Evolutionary conservation across 441 rosid genomes (phyloP).

Genomic region (Manihot esculenta): DNA sequence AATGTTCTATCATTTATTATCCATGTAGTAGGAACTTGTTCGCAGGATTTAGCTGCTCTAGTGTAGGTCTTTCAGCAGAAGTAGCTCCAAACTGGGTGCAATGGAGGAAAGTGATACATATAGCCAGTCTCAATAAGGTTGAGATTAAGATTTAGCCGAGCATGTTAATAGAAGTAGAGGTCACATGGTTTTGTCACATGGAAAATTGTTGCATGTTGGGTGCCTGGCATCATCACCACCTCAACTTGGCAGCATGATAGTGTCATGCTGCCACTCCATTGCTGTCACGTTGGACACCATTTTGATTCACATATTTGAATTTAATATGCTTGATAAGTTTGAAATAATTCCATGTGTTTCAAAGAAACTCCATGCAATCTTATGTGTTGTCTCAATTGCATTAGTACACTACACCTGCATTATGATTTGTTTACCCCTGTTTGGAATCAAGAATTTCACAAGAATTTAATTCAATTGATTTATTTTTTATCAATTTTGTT

Average conservation of each 20-base stretch:
- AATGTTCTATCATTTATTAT: neutral
- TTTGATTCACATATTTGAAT: neutral
- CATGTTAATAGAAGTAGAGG: neutral
- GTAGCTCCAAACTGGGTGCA: neutral
- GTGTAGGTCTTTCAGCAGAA: neutral
- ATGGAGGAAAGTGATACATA: neutral
- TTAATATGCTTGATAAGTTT: neutral
- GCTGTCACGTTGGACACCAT: neutral
- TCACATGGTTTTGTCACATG: neutral
- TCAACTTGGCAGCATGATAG: neutral
- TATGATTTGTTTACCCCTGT: neutral
- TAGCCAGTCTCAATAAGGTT: neutral
- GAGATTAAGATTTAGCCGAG: neutral
- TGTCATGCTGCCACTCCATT: neutral
- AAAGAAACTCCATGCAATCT: neutral
- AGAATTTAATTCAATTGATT: no score
- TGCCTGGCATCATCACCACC: neutral
- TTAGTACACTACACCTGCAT: no score
- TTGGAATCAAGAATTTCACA: no score
- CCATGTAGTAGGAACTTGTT: neutral
- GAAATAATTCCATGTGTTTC: neutral
- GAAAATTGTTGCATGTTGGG: neutral
- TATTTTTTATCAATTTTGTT: no score
- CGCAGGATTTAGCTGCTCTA: neutral
- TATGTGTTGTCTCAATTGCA: neutral